phyloP scores from a whole-genome alignment of 2,329 filamentous ascomycete species.

The Mariannaea elegans region DNA sequence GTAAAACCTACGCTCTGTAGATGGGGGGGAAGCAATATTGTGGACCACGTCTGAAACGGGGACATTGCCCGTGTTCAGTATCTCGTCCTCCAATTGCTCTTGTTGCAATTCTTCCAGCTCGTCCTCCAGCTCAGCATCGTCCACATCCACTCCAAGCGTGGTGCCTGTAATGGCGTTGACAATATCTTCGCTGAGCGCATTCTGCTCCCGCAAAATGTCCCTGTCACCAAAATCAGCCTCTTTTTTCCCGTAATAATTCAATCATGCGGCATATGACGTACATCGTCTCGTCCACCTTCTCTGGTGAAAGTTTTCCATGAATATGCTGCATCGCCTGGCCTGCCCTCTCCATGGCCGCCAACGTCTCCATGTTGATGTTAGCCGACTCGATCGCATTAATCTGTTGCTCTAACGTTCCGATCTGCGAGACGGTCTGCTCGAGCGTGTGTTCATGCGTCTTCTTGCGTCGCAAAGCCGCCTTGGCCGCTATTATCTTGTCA shows the following conservation, averaged over 20 bases:
- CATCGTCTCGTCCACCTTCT: constrained; percentile 96
- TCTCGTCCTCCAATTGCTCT: constrained; percentile 90
- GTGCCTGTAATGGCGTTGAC: constrained; percentile 82
- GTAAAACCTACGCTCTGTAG: constrained; percentile 74
- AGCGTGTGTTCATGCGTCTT: constrained; percentile 92
- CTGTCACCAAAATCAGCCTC: constrained; percentile 58
- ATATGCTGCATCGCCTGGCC: constrained; percentile 92
- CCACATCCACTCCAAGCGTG: constrained; percentile 73
- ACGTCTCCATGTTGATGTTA: constrained; percentile 98
- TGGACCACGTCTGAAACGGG: constrained; percentile 83
- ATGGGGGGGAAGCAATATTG: constrained; percentile 78
- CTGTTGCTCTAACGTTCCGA: constrained; percentile 91
- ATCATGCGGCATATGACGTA: constrained; percentile 57
- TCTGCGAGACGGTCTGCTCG: constrained; percentile 89
- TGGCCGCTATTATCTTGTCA: constrained; percentile 72
- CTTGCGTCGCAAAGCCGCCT: constrained; percentile 90
- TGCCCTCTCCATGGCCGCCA: constrained; percentile 92
- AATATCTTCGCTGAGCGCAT: constrained; percentile 93
- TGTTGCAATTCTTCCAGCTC: constrained; percentile 90
- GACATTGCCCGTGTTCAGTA: constrained; percentile 87
- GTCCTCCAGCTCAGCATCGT: constrained; percentile 86
- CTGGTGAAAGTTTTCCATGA: constrained; percentile 87
- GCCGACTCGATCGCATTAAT: constrained; percentile 97
- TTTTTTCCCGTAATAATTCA: neutral
- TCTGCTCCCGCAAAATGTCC: constrained; percentile 91